Evolutionary conservation across 805 yeast genomes (phyloP).

Genomic region (Lachancea thermotolerans): DNA sequence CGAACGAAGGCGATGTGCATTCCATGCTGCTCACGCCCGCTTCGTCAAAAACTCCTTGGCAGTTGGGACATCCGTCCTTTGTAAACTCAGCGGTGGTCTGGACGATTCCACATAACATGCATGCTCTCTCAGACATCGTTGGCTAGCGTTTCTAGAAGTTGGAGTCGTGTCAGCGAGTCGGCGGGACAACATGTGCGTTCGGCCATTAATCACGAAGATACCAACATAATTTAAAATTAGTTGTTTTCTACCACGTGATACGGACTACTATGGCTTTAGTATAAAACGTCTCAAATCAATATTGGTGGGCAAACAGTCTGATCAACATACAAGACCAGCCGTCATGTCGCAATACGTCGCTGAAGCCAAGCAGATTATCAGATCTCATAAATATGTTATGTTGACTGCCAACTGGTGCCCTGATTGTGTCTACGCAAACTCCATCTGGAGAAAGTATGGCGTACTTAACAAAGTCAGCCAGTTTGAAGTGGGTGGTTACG

Average conservation of each 20-base stretch:
- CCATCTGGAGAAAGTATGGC: conserved; percentile 46
- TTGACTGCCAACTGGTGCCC: conserved; percentile 74
- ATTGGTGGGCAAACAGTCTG: background rate
- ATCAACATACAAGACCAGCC: background rate
- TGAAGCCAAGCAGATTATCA: conserved; percentile 42
- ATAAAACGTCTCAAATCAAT: too few species aligned
- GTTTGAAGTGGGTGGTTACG: conserved; percentile 40
- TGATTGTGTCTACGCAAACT: conserved; percentile 60
- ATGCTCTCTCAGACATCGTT: conserved; percentile 66
- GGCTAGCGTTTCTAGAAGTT: background rate
- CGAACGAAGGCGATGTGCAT: conserved; percentile 94
- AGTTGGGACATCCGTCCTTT: conserved; percentile 90
- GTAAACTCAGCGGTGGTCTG: conserved; percentile 75
- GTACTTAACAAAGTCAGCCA: conserved; percentile 44
- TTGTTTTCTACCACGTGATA: too few species aligned
- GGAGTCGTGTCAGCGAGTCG: background rate
- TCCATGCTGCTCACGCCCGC: conserved; percentile 82
- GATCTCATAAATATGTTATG: conserved; percentile 44
- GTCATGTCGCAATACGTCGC: conserved; percentile 22
- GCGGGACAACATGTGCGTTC: too few species aligned
- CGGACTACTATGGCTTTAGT: too few species aligned
- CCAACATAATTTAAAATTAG: too few species aligned
- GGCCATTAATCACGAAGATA: too few species aligned
- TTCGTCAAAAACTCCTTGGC: conserved; percentile 80
- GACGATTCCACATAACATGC: conserved; percentile 93